phyloP scores from a whole-genome alignment of 495 filamentous ascomycete genomes.

The Bacidia rubella region DNA sequence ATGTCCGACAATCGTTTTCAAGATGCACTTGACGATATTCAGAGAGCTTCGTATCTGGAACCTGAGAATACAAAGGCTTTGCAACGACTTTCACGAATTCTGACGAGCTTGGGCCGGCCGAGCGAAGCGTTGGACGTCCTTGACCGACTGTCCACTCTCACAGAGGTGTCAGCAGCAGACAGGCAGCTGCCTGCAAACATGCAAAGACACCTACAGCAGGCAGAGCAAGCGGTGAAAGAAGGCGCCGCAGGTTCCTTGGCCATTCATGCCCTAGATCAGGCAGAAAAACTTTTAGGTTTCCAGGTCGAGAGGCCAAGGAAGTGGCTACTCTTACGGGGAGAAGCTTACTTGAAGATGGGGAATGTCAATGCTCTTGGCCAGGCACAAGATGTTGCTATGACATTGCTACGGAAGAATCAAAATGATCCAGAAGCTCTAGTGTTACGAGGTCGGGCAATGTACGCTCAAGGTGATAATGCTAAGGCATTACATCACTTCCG shows the following conservation, averaged over 20 bases:
- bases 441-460: conserved; percentile 73
- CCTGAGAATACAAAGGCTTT: conserved; percentile 73
- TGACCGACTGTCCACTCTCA: conserved; percentile 41
- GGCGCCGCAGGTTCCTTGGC: conserved; percentile 80
- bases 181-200: conserved; percentile 65
- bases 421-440: conserved; percentile 90
- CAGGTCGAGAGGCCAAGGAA: conserved; percentile 70
- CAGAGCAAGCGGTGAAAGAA: conserved; percentile 57
- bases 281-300: conserved; percentile 60
- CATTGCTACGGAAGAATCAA: conserved; percentile 67
- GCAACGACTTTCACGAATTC: conserved; percentile 75
- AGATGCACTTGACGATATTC: conserved; percentile 74
- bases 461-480: conserved; percentile 84
- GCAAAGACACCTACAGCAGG: conserved; percentile 67
- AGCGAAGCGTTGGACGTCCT: conserved; percentile 76
- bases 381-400: conserved; percentile 84
- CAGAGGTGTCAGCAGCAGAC: conserved; percentile 67
- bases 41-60: conserved; percentile 64
- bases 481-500: conserved; percentile 90
- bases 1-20: conserved; percentile 68
- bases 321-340: conserved; percentile 84
- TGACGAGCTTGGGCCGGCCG: conserved; percentile 72
- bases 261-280: conserved; percentile 79
- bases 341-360: conserved; percentile 90
- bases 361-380: conserved; percentile 79